phyloP scores from a whole-genome alignment of 73 alveolate genomes.

The Tetrahymena elliotti region DNA sequence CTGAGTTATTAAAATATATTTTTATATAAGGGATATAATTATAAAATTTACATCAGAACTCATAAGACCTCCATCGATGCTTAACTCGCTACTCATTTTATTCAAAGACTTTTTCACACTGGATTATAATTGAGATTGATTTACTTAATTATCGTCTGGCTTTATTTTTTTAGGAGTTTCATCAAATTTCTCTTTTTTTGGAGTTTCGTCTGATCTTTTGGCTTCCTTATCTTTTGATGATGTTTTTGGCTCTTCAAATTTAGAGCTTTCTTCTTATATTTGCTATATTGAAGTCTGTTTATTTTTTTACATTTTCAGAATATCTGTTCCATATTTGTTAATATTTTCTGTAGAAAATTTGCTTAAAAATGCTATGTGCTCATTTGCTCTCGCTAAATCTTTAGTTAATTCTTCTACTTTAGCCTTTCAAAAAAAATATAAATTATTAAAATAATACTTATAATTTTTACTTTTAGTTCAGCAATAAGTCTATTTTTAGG shows the following conservation, averaged over 20 bases:
- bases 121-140: not conserved
- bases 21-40: not conserved
- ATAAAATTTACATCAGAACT: not conserved
- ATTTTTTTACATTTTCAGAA: not conserved
- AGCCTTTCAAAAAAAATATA: not conserved
- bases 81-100: not conserved
- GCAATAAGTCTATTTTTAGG: constrained; percentile 66
- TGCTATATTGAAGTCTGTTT: not conserved
- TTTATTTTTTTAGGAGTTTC: constrained; percentile 3
- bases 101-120: not conserved
- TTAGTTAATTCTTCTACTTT: not conserved
- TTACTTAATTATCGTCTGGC: not conserved
- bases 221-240: constrained; percentile 1
- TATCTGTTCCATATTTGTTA: not conserved
- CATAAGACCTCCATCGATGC: not conserved
- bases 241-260: not conserved
- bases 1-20: not conserved
- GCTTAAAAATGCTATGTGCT: constrained; percentile 25
- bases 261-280: not conserved
- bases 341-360: not conserved
- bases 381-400: constrained; percentile 30
- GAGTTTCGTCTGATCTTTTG: not conserved
- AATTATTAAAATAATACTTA: not conserved
- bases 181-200: constrained; percentile 7
- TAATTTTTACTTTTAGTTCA: constrained; percentile 42